Conservation (phyloP, 2,329 filamentous ascomycete species). For the Aspergillus novoparasiticus region DNA sequence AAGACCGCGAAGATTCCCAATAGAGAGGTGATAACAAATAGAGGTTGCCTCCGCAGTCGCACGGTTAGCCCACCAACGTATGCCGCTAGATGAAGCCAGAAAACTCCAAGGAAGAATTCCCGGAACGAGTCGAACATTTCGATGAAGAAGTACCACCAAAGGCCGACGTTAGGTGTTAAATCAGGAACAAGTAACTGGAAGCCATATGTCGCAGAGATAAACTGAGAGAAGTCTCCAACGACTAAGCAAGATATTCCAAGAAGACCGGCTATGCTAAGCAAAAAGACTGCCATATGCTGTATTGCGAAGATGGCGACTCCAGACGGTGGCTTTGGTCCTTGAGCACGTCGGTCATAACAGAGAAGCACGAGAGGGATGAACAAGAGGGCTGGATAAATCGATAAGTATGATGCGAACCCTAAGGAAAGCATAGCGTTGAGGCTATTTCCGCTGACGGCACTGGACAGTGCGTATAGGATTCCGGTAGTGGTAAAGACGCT, state of each 20-base stretch:
- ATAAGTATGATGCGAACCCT: slow-evolving; percentile 85
- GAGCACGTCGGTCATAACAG: slow-evolving; percentile 68
- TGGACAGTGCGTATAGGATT: slow-evolving; percentile 79
- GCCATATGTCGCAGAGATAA: slow-evolving; percentile 85
- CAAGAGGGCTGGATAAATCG: slow-evolving; percentile 86
- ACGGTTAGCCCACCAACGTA: slow-evolving; percentile 87
- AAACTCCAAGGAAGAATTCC: slow-evolving; percentile 94
- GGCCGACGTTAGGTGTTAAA: slow-evolving; percentile 87
- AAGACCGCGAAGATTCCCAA: slow-evolving; percentile 92
- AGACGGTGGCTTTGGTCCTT: slow-evolving; percentile 34
- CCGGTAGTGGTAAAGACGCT: slow-evolving; percentile 86
- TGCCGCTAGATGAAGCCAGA: slow-evolving; percentile 91
- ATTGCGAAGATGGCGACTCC: slow-evolving; percentile 54
- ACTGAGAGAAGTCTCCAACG: slow-evolving; percentile 80
- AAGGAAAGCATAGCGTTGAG: slow-evolving; percentile 81
- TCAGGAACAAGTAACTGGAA: slow-evolving; percentile 89
- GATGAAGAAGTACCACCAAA: slow-evolving; percentile 99
- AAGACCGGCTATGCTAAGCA: slow-evolving; percentile 60
- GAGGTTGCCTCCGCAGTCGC: slow-evolving; percentile 78
- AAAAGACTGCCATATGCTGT: slow-evolving; percentile 57
- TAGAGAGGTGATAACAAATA: slow-evolving; percentile 82
- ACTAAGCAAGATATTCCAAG: slow-evolving; percentile 73
- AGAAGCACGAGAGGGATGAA: slow-evolving; percentile 80
- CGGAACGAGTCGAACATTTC: slow-evolving; percentile 99
- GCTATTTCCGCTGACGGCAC: slow-evolving; percentile 72